A percentile compares a stretch with the other conserved stretches of the same genome.
Evolutionary conservation across 2,329 filamentous ascomycete genomes (phyloP).

Genomic region (Ilyonectria sp.): DNA sequence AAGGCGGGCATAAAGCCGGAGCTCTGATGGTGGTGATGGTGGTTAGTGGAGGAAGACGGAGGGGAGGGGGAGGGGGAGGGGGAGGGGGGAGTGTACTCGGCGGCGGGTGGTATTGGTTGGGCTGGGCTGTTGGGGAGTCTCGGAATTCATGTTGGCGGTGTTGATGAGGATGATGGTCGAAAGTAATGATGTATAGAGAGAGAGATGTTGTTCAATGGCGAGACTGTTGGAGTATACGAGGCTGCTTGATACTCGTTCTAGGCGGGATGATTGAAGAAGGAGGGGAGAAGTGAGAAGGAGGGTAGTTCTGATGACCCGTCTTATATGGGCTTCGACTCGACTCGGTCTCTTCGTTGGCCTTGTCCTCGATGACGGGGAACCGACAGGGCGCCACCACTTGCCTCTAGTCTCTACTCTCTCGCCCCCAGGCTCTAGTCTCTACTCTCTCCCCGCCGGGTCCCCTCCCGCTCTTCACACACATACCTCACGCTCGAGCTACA

Average conservation of each 20-base stretch:
- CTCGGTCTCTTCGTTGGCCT: background rate
- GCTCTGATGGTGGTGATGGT: constrained; percentile 50
- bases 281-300: background rate
- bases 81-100: constrained; percentile 42
- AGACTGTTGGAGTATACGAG: background rate
- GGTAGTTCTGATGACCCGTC: background rate
- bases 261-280: background rate
- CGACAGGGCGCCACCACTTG: background rate
- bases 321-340: constrained; percentile 4
- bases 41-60: constrained; percentile 7
- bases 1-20: constrained; percentile 65
- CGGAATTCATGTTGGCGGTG: constrained; percentile 48
- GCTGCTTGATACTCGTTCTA: background rate
- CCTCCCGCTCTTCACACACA: background rate
- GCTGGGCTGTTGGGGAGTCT: constrained; percentile 42
- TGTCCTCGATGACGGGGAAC: constrained; percentile 6
- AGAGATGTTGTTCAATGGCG: background rate
- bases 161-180: background rate
- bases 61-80: background rate
- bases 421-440: background rate
- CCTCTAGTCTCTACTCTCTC: background rate
- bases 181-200: background rate
- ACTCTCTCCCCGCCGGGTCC: background rate
- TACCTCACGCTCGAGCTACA: background rate
- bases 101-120: constrained; percentile 47